A percentile compares a stretch with the other conserved stretches of the same genome.
phyloP scores from a whole-genome alignment of 352 stramenopile species.

The Pythium rishiriense region DNA sequence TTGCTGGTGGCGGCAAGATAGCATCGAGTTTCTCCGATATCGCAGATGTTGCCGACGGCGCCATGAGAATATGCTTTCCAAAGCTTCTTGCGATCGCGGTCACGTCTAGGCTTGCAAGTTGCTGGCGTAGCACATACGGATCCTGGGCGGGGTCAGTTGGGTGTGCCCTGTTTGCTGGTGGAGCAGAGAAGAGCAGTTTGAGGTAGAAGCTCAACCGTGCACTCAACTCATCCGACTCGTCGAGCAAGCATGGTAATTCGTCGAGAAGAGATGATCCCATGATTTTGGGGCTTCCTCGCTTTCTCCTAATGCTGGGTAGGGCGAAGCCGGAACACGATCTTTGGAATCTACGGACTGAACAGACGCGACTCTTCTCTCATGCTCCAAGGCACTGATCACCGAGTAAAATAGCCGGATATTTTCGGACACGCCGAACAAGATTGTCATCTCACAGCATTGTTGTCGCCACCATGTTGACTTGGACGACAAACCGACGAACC shows the following conservation, averaged over 20 bases:
- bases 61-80: conserved; percentile 44
- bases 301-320: neutral
- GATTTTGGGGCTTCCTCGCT: neutral
- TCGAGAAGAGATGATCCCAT: conserved; percentile 60
- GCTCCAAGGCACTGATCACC: neutral
- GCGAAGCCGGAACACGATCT: neutral
- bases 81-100: conserved; percentile 39
- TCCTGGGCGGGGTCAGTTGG: conserved; percentile 12
- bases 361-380: conserved; percentile 9
- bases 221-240: conserved; percentile 63
- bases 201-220: conserved; percentile 45
- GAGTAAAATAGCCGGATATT: neutral
- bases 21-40: conserved; percentile 30
- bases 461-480: too few relatives aligned
- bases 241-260: conserved; percentile 60
- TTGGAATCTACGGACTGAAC: neutral
- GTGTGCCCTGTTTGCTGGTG: conserved; percentile 1
- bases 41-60: conserved; percentile 1
- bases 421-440: neutral
- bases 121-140: conserved; percentile 17
- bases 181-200: conserved; percentile 26
- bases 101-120: conserved; percentile 28
- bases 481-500: too few relatives aligned
- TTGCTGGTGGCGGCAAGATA: conserved; percentile 12
- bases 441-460: too few relatives aligned